Percentiles rank a stretch among this genome's conserved stretches.
Conservation (phyloP, 2,329 filamentous ascomycete genomes). For the Claviceps pusilla region DNA sequence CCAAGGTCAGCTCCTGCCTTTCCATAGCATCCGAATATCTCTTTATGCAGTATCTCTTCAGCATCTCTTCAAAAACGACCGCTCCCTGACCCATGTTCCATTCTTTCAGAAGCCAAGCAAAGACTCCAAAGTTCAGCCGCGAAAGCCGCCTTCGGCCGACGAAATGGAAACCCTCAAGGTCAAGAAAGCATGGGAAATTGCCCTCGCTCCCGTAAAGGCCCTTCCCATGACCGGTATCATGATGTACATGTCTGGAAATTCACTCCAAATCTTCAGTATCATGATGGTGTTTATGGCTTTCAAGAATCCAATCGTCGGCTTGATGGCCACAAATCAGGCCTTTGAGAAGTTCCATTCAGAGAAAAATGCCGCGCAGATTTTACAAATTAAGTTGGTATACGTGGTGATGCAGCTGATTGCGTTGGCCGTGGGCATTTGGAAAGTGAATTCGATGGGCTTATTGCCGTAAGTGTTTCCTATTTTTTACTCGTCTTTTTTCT, state of each 20-base stretch:
- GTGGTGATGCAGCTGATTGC: slow-evolving; percentile 75
- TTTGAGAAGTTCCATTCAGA: slow-evolving; percentile 85
- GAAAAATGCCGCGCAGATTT: slow-evolving; percentile 54
- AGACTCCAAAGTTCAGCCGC: slow-evolving; percentile 33
- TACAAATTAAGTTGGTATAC: slow-evolving; percentile 78
- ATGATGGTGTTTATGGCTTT: slow-evolving; percentile 99
- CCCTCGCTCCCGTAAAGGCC: slow-evolving; percentile 81
- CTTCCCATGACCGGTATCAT: slow-evolving; percentile 97
- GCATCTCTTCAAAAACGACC: not conserved
- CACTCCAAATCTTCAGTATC: slow-evolving; percentile 95
- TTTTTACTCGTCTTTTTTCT: not conserved
- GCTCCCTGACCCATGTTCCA: slow-evolving; percentile 1
- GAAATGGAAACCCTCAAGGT: slow-evolving; percentile 94
- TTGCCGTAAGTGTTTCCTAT: slow-evolving; percentile 52
- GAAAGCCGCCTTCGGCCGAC: slow-evolving; percentile 56
- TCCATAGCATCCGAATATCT: not conserved
- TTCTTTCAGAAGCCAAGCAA: slow-evolving; percentile 34
- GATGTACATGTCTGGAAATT: slow-evolving; percentile 99
- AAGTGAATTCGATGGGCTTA: slow-evolving; percentile 90
- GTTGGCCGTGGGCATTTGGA: slow-evolving; percentile 80
- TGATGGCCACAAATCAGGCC: slow-evolving; percentile 69
- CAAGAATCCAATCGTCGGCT: slow-evolving; percentile 81
- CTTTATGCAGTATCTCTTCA: not conserved
- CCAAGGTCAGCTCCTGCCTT: slow-evolving; percentile 34
- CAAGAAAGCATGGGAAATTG: slow-evolving; percentile 98